Evolutionary conservation across 1,284 basidiomycete genomes (phyloP), one percentile per base, ranked within the genome.

Genomic region (Trichosporon asahii): DNA sequence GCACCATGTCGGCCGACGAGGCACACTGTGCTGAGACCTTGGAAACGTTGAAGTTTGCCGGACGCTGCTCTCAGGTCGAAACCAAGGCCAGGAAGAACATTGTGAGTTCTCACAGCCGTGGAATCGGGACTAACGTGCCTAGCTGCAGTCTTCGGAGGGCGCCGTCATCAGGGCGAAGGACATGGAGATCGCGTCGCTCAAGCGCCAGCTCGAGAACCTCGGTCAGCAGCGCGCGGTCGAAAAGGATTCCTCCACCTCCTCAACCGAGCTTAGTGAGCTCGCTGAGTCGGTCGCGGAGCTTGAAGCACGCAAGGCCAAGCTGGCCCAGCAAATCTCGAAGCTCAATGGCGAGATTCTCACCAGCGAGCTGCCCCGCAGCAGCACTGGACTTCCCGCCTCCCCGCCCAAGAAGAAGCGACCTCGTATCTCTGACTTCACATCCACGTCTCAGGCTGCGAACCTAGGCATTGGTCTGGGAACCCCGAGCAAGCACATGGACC

Each of bases 1-100:
- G 87, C 77, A 88, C 87, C 0, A 73, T 82, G 75, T 82, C 82
- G 0, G 79, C 76, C 2, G 85, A 86, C 63, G 78, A 81, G 27
- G 81, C 84, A 33, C 86, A 87, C 70, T 85, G 84, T n/a, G 76
- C 82, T 15, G 87, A 88, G 74, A 86, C 86, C 5, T 79, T 88
- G 12, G 85, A 85, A 21, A 88, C 87, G 7, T 78, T 88, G 65
- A 87, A 87, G 73, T 88, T 88, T 71, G 87, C 87, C 15, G 84
- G 84, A 7, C 76, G 86, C 21, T 87, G 86, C 70, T 86, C 86
- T 66, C 83, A 86, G 76, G 86, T 88, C 61, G 84, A 86, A 61
- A 88, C 87, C 2, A 85, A 85, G 67, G 87, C 87, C 5, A 84
- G 86, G 76, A 80, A 86, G 72, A 86, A 87, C 21, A 81, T 85